Evolutionary conservation across 768 basidiomycete species (phyloP), one percentile per base, ranked within the genome.

Genomic region (Pleurotus eryngii): DNA sequence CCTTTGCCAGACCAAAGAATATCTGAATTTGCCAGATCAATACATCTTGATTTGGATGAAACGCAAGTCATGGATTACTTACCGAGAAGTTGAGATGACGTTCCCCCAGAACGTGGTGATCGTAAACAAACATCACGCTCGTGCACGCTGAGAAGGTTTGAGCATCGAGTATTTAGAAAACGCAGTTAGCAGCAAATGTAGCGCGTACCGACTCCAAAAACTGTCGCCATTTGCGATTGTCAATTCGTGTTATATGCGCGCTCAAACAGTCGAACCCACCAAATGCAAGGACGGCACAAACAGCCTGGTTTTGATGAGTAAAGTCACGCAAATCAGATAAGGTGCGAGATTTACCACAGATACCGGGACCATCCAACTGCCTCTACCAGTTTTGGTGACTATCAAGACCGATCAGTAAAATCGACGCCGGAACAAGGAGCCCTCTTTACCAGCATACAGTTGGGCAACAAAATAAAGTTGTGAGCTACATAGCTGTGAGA

Each of bases 381-480:
- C 60, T 49, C 17, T 55, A 22, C 22, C 57, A 27, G 51, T 24
- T 54, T 56, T 42, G 3, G 40, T 43, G 27, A 60, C 56, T 54
- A 15, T 26, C 18, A 5, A 22, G 5, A 14, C 9, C 20, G n/a
- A 42, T 37, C 17, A 18, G n/a, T 3, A 15, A 54, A 42, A 20
- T 20, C 9, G 5, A 11, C 17, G 11, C 2, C 8, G 4, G 12
- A 48, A 51, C 11, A 46, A 38, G 42, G 46, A 5, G 15, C 15
- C 37, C 9, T 8, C 56, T 65, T 18, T 50, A 74, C 75, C 74
- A 12, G 62, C 61, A 47, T 76, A 69, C 5, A 79, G 61, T 60
- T 79, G 76, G 53, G 72, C 67, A 4, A 72, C 76, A 56, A 80
- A 79, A 62, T 74, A 77, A 59, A 74, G 61, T 57, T 80, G 78